Percentiles rank a stretch among this genome's conserved stretches.
These are phyloP conservation scores for Hansenula sp. DNA, from an alignment of 1,139 yeast species.

Conservation along the genomic window DNA sequence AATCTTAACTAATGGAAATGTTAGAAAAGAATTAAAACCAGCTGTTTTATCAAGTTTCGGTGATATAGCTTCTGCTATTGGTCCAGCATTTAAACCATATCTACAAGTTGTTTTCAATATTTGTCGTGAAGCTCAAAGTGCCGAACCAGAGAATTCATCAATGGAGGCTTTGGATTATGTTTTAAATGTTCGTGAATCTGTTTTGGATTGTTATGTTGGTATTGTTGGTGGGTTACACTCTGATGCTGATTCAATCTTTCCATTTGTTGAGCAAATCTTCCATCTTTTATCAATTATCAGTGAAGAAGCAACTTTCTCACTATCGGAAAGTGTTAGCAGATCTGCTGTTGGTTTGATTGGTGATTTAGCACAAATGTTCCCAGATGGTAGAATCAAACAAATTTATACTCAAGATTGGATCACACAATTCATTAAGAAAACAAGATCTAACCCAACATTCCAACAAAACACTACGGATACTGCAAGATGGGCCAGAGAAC, in stretches of 20 bases:
- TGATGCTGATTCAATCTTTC: slow-evolving; percentile 59
- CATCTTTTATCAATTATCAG: slow-evolving; percentile 60
- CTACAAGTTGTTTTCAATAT: slow-evolving; percentile 71
- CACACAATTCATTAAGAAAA: slow-evolving; percentile 66
- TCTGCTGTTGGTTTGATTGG: slow-evolving; percentile 88
- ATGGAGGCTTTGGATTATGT: slow-evolving; percentile 77
- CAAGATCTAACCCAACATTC: slow-evolving; percentile 60
- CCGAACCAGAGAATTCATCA: slow-evolving; percentile 49
- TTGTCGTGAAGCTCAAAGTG: slow-evolving; percentile 39
- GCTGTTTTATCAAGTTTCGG: slow-evolving; percentile 93
- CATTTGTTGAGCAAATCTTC: slow-evolving; percentile 67
- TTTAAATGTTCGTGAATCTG: slow-evolving; percentile 71
- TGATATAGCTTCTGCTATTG: slow-evolving; percentile 89
- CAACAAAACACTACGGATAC: slow-evolving; percentile 73
- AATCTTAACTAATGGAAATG: slow-evolving; percentile 58
- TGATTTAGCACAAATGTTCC: slow-evolving; percentile 85
- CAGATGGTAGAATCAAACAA: slow-evolving; percentile 65
- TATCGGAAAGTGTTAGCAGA: slow-evolving; percentile 64
- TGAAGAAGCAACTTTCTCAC: slow-evolving; percentile 52
- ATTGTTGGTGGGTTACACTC: slow-evolving; percentile 82
- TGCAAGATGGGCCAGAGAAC: slow-evolving; percentile 96
- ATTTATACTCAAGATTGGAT: slow-evolving; percentile 75
- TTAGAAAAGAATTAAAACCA: slow-evolving; percentile 80
- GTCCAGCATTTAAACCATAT: slow-evolving; percentile 69
- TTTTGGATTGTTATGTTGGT: slow-evolving; percentile 92